These are phyloP conservation scores for Globisporangium polare DNA, from an alignment of 352 stramenopile species.

Conservation along the genomic window DNA sequence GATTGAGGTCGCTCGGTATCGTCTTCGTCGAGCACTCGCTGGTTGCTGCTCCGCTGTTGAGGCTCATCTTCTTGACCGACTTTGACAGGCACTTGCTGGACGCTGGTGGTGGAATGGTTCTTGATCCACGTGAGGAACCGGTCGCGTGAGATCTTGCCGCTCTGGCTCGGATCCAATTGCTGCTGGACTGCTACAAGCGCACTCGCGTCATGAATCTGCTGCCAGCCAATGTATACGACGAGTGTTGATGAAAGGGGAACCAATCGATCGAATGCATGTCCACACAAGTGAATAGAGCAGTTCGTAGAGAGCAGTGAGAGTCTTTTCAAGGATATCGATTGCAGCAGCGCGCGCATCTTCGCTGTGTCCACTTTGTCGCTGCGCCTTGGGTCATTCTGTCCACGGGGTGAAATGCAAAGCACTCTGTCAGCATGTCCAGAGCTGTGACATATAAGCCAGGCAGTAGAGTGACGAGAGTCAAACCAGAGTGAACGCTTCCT, in stretches of 20 bases:
- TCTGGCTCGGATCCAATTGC: constrained; percentile 40
- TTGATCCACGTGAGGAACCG: constrained; percentile 40
- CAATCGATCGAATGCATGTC: not conserved
- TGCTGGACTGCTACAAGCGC: constrained; percentile 49
- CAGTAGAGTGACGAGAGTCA: too few species aligned
- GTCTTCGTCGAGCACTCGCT: not conserved
- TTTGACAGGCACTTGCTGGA: constrained; percentile 24
- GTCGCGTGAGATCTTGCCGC: constrained; percentile 33
- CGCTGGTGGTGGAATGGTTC: constrained; percentile 19
- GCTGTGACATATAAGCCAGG: not conserved
- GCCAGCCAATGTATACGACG: constrained; percentile 38
- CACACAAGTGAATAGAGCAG: not conserved
- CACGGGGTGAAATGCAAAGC: too few species aligned
- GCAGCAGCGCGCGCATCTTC: constrained; percentile 45
- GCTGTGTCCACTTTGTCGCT: constrained; percentile 36
- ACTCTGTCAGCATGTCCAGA: not conserved
- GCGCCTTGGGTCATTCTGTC: constrained; percentile 38
- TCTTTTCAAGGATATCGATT: constrained; percentile 43
- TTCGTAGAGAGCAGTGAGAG: not conserved
- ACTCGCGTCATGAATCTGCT: constrained; percentile 23
- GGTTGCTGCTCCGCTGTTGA: not conserved
- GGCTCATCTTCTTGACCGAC: constrained; percentile 4
- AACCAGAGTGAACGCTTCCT: constrained; percentile 47
- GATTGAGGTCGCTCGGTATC: not conserved
- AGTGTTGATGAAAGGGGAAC: constrained; percentile 19